These are phyloP conservation scores for Wickerhamiella shivajii DNA, from an alignment of 805 yeast species.

Conservation along the genomic window DNA sequence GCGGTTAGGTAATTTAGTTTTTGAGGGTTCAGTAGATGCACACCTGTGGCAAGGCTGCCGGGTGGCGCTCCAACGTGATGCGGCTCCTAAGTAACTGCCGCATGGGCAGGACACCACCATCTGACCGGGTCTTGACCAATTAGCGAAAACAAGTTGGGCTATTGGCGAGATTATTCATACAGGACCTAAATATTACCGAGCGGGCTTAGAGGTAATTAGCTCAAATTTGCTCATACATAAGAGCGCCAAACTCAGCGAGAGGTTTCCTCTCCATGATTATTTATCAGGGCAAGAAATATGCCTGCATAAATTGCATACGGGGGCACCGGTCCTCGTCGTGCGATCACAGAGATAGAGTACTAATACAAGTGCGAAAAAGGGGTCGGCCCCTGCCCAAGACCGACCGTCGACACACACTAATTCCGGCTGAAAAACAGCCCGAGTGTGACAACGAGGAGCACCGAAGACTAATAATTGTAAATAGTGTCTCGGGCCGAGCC, in stretches of 20 bases:
- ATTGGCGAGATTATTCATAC: neutral
- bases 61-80: neutral
- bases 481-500: slow-evolving; percentile 1
- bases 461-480: neutral
- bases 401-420: slow-evolving; percentile 39
- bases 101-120: neutral
- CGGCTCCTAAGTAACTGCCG: neutral
- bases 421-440: neutral
- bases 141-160: neutral
- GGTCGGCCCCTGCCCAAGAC: slow-evolving; percentile 67
- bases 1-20: neutral
- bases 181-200: neutral
- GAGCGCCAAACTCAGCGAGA: too few relatives aligned
- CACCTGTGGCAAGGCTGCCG: neutral
- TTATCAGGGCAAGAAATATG: slow-evolving; percentile 15
- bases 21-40: neutral
- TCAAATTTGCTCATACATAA: neutral
- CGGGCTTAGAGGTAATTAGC: neutral
- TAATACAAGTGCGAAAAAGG: slow-evolving; percentile 75
- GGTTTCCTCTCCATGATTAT: too few relatives aligned
- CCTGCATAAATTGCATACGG: slow-evolving; percentile 46
- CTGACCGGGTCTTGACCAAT: neutral
- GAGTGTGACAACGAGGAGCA: neutral
- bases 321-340: slow-evolving; percentile 89
- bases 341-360: slow-evolving; percentile 61